Conservation (phyloP, 2,329 filamentous ascomycete species). For the Fragosphaeria purpurea region DNA sequence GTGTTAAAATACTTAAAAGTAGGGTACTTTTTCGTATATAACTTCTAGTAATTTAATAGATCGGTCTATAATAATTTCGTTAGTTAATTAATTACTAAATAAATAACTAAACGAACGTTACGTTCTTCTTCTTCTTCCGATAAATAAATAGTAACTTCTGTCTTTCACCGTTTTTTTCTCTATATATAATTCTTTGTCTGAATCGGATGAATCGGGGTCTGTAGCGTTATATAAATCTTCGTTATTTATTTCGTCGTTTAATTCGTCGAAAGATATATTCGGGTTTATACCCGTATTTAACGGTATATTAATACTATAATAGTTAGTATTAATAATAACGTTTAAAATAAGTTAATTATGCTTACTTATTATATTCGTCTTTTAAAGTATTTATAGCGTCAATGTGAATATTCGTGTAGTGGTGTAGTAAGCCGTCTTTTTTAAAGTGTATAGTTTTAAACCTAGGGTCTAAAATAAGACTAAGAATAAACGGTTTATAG, state of each 20-base stretch:
- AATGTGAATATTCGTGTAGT: background rate
- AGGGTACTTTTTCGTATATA: too few relatives aligned
- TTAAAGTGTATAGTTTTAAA: too few relatives aligned
- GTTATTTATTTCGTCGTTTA: background rate
- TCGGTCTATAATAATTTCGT: background rate
- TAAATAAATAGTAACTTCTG: background rate
- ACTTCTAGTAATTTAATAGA: too few relatives aligned
- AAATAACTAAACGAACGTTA: too few relatives aligned
- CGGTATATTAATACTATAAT: background rate
- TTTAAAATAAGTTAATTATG: background rate
- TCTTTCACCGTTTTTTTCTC: background rate
- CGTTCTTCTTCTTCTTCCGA: background rate
- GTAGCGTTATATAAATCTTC: too few relatives aligned
- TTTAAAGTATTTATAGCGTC: background rate
- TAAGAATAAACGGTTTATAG: conserved; percentile 7
- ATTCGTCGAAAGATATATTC: background rate
- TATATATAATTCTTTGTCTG: background rate
- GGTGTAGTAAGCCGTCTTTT: too few relatives aligned
- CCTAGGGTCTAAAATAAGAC: conserved; percentile 13
- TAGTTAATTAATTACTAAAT: too few relatives aligned
- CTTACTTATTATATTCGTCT: background rate
- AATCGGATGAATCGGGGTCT: background rate
- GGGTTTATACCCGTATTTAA: background rate
- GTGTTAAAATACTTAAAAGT: too few relatives aligned
- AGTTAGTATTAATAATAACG: background rate